These are phyloP conservation scores for Ampelomyces quisqualis DNA, from an alignment of 2,329 filamentous ascomycete species.

Conservation along the genomic window DNA sequence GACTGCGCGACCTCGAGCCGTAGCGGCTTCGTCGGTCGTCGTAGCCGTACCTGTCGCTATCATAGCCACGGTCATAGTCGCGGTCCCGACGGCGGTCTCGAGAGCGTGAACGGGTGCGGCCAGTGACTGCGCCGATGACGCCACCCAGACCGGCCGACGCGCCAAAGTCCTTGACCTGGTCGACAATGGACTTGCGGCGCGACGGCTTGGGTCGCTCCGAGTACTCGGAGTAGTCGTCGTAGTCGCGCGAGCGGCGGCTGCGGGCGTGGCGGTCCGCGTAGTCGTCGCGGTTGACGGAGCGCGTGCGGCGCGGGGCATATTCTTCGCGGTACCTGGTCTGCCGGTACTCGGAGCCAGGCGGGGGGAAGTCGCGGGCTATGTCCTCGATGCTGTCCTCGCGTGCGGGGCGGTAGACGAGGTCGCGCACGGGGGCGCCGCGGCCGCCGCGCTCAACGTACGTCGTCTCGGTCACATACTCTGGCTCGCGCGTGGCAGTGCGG, in stretches of 20 bases:
- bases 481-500: conserved; percentile 52
- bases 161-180: conserved; percentile 56
- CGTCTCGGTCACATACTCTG: conserved; percentile 53
- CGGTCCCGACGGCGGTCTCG: conserved; percentile 41
- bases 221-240: conserved; percentile 51
- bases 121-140: conserved; percentile 52
- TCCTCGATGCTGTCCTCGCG: conserved; percentile 84
- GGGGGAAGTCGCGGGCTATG: conserved; percentile 79
- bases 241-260: conserved; percentile 49
- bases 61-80: conserved; percentile 50
- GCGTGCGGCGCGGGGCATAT: conserved; percentile 57
- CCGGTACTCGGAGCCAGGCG: conserved; percentile 57
- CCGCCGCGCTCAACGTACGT: conserved; percentile 54
- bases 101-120: conserved; percentile 61
- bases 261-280: conserved; percentile 42
- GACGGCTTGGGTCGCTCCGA: conserved; percentile 46
- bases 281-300: conserved; percentile 64
- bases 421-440: conserved; percentile 47
- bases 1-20: conserved; percentile 56
- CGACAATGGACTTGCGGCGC: conserved; percentile 59
- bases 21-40: conserved; percentile 47
- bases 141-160: conserved; percentile 60
- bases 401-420: conserved; percentile 53
- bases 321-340: conserved; percentile 52
- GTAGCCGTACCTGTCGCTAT: conserved; percentile 41